Evolutionary conservation across 352 stramenopile species (phyloP), one percentile per base, ranked within the genome.

Genomic region (Globisporangium parvum): DNA sequence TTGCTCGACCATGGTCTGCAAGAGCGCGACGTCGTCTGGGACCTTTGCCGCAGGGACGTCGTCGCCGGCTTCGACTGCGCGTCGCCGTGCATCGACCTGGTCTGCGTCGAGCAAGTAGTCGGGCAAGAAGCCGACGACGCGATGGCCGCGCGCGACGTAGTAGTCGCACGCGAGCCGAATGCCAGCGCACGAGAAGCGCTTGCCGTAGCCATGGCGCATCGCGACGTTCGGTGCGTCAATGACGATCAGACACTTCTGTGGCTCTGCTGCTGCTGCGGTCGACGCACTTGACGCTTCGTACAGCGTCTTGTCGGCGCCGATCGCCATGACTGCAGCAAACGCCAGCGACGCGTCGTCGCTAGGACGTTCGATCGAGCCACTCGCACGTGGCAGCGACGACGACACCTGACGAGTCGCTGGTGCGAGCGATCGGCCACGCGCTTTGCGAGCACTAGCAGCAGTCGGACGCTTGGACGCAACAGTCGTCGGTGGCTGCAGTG

Each of bases 41-140:
- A 92, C 66, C 63, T 87, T 89, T 14, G 70, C 70, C 17, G 68
- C 66, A 1, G 58, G 75, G n/a, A 75, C 60, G 42, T 70, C 65
- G 24, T 53, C 49, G n/a, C 66, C 66, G 15, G 58, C 49, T 2
- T 37, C 51, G 12, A 54, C 54, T 40, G 68, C 53, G 20, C 64
- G 67, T 24, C 62, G 66, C 26, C 71, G 70, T 11, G 53, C 60
- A 2, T 54, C 74, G 12, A 82, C 80, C 53, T 85, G 58, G 26
- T 81, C 66, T 12, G 69, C 71, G 28, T 88, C 58, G 2, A 94
- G 66, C 57, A 87, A 74, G 46, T 94, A 93, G 63, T 95, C 85
- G 0, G 85, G 85, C 12, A 94, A 71, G 57, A 95, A 95, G 18
- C 76, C 85, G 10, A 95, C 72, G 0, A 94, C 86, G 18, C 80